Evolutionary conservation across 768 basidiomycete genomes (phyloP), one percentile per base, ranked within the genome.

Genomic region (Steccherinum ochraceum): DNA sequence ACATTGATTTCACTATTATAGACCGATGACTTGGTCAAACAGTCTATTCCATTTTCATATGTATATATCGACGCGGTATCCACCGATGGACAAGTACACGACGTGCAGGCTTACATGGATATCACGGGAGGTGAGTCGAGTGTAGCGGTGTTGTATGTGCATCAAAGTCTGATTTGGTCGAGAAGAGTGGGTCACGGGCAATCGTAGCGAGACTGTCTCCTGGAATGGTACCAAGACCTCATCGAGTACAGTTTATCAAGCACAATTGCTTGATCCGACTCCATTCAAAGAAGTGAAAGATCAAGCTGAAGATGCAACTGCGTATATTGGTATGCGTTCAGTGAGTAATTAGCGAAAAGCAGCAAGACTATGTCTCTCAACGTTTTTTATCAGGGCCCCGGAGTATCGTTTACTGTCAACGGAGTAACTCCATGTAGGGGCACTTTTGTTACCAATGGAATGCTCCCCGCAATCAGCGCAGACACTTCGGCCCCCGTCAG

Each of bases 41-140:
- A 72, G 49, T 72, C 72, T 2, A 48, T 73, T 3, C 71, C 72
- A 3, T 72, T 72, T 54, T 66, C 70, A 10, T 73, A 73, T 48
- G 39, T 73, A 11, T 56, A 63, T 10, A 49, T 73, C 4, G 55
- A 61, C 5, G 69, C 63, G 10, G 40, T 24, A 3, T 57, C 71
- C 0, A 56, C 57, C 16, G 71, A 73, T 46, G 68, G 65, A 5
- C 52, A 52, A 12, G 20, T 59, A 13, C 72, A 73, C 51, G 12
- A 20, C 12, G 65, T 71, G 5, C 66, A 72, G 51, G 56, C 72
- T 3, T 73, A 72, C 51, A 63, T 69, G 0, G 72, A 73, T 50
- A 65, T 73, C 43, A 71, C 64, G 41, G 68, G 58, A 54, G 70
- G 69, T 69, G 35, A 16, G 58, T 50, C 4, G 1, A 20, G 23